Evolutionary conservation across 2,329 filamentous ascomycete genomes (phyloP).

Genomic region (Cladophialophora yegresii): DNA sequence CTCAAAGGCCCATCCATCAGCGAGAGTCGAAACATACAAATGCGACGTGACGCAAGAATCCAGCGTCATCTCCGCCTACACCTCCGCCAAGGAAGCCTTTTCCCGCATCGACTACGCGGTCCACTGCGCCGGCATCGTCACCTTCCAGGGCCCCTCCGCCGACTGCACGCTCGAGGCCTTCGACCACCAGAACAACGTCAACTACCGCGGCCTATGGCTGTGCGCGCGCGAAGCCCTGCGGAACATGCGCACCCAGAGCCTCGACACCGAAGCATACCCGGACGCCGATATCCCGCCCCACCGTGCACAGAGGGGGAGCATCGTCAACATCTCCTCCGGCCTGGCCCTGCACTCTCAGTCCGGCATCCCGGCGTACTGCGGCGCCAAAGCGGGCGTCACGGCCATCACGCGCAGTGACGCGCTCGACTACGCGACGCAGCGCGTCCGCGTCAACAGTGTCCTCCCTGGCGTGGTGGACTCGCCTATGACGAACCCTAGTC

Average conservation of each 20-base stretch:
- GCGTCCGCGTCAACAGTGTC: slow-evolving; percentile 45
- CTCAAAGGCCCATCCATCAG: slow-evolving; percentile 41
- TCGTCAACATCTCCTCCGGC: slow-evolving; percentile 58
- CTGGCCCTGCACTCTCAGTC: slow-evolving; percentile 47
- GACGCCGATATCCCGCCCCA: slow-evolving; percentile 38
- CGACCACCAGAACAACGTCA: slow-evolving; percentile 57
- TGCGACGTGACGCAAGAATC: slow-evolving; percentile 53
- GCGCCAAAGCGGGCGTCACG: slow-evolving; percentile 49
- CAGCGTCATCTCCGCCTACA: slow-evolving; percentile 48
- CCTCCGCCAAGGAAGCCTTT: slow-evolving; percentile 43
- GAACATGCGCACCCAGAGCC: slow-evolving; percentile 44
- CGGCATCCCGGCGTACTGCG: slow-evolving; percentile 45
- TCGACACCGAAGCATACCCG: slow-evolving; percentile 48
- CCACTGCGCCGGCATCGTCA: slow-evolving; percentile 56
- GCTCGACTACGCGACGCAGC: slow-evolving; percentile 39
- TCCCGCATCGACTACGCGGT: slow-evolving; percentile 59
- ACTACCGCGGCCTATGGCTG: slow-evolving; percentile 57
- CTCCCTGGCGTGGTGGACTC: slow-evolving; percentile 52
- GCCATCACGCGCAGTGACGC: slow-evolving; percentile 48
- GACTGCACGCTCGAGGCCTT: slow-evolving; percentile 55
- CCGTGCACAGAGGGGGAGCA: slow-evolving; percentile 49
- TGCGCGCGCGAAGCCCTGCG: slow-evolving; percentile 49
- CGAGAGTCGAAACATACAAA: slow-evolving; percentile 37
- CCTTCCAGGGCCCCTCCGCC: slow-evolving; percentile 46
- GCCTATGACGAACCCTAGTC: slow-evolving; percentile 44